Percentiles rank a stretch among this genome's conserved stretches.
Evolutionary conservation across 1,284 basidiomycete species (phyloP).

Genomic region (Blastosporella zonata): DNA sequence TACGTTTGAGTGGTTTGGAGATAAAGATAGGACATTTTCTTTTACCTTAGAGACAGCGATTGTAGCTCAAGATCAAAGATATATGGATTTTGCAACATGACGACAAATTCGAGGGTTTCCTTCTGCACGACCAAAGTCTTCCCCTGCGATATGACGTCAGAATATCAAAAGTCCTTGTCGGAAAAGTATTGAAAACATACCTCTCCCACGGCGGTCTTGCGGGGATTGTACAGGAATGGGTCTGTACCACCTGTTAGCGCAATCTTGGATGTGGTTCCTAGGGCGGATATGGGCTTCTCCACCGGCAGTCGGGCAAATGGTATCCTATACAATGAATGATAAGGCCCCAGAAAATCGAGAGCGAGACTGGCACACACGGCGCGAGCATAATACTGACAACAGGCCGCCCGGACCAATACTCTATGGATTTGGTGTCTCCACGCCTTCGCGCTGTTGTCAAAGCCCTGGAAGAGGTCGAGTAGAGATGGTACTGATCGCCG

Average conservation of each 20-base stretch:
- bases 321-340: conserved; percentile 45
- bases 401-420: conserved; percentile 83
- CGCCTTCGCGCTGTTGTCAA: conserved; percentile 71
- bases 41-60: conserved; percentile 77
- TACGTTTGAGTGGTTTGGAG: conserved; percentile 2
- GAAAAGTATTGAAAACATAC: conserved; percentile 42
- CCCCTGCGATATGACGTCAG: conserved; percentile 32
- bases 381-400: conserved; percentile 76
- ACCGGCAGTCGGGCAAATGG: conserved; percentile 68
- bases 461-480: conserved; percentile 66
- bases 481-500: conserved; percentile 77
- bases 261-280: conserved; percentile 42
- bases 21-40: conserved; percentile 16
- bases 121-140: conserved; percentile 76
- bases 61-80: conserved; percentile 88
- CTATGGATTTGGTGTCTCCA: conserved; percentile 65
- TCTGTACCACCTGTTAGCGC: conserved; percentile 57
- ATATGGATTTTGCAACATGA: conserved; percentile 89
- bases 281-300: conserved; percentile 64
- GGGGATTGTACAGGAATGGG: conserved; percentile 88
- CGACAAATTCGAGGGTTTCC: conserved; percentile 77
- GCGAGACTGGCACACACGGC: conserved; percentile 48
- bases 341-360: conserved; percentile 9
- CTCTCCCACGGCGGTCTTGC: conserved; percentile 56
- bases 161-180: background rate